A percentile compares a stretch with the other conserved stretches of the same genome.
phyloP scores from a whole-genome alignment of 2,329 filamentous ascomycete species.

The Colletotrichum ledebouriae region DNA sequence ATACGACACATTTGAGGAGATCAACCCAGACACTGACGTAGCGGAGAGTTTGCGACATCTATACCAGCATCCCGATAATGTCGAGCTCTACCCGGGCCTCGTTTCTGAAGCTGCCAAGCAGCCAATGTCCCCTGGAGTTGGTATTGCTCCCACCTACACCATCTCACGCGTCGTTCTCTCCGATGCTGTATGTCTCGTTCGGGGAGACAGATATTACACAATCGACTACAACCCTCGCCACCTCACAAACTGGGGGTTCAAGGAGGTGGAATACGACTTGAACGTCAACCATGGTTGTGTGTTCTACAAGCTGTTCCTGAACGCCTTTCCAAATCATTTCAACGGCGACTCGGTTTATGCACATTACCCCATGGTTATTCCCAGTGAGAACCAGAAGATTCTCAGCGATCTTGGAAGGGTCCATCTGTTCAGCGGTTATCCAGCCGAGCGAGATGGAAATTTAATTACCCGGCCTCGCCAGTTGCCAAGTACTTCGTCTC shows the following conservation, averaged over 20 bases:
- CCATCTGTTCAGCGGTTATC: constrained; percentile 72
- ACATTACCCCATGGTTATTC: constrained; percentile 80
- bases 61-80: constrained; percentile 83
- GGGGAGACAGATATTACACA: constrained; percentile 84
- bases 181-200: constrained; percentile 82
- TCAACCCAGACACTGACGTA: constrained; percentile 82
- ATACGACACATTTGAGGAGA: constrained; percentile 84
- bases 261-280: constrained; percentile 79
- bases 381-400: constrained; percentile 79
- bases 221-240: constrained; percentile 80
- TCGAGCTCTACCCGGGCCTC: constrained; percentile 85
- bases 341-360: constrained; percentile 83
- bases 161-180: constrained; percentile 82
- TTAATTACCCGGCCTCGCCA: no score
- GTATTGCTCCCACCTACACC: constrained; percentile 81
- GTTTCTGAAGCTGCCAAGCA: constrained; percentile 82
- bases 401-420: constrained; percentile 76
- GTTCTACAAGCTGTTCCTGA: constrained; percentile 86
- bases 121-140: constrained; percentile 80
- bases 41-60: constrained; percentile 75
- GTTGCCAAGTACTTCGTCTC: no score
- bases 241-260: constrained; percentile 88
- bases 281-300: constrained; percentile 84
- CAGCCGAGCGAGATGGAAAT: no score
- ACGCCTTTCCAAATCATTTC: constrained; percentile 86